Evolutionary conservation across 192 early-diverging fungal species (phyloP), one percentile per base, ranked within the genome.

Genomic region (Mortierella claussenii): DNA sequence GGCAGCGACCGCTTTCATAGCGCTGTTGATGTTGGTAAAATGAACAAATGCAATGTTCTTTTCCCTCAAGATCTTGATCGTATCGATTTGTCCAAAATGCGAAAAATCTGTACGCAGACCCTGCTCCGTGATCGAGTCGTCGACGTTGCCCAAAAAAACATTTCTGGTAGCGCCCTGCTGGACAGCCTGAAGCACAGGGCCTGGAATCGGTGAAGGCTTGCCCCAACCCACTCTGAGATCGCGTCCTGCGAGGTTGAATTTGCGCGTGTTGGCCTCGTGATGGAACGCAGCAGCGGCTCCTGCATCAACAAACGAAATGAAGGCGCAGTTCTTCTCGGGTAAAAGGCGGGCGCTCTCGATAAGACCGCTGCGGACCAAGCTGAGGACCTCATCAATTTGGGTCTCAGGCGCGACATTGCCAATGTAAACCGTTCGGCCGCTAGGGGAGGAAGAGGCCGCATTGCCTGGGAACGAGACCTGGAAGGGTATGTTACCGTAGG

Each of bases 11-110:
- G 90, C 92, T 55, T 89, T 89, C 56, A 95, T 84, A 30, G 95
- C 95, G 53, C 79, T 84, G 21, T 69, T 63, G 44, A 95, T 86
- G 60, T 74, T 85, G 26, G 88, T 78, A 71, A 95, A 91, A 70
- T 96, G 94, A 20, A 94, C 91, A 84, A 96, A 96, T 9, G 90
- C 95, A 61, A 94, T 95, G 32, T 83, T 82, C 56, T 92, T 93
- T 21, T 95, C 93, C 4, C 75, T 74, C 13, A 94, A 60, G 24
- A 94, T 82, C 61, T 88, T 87, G 62, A 95, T 69, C 18, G 86
- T 82, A 45, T 95, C 94, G 58, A 94, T 86, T 13, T 81, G 65
- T 18, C 95, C 93, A 84, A 88, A 96, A 27, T 85, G 70, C 6
- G 69, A 68, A 37, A 94, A 81, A 42, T 95, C 92, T 11, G 88